Conservation (phyloP, 2,329 filamentous ascomycete species). For the Phialocephala subalpina region DNA sequence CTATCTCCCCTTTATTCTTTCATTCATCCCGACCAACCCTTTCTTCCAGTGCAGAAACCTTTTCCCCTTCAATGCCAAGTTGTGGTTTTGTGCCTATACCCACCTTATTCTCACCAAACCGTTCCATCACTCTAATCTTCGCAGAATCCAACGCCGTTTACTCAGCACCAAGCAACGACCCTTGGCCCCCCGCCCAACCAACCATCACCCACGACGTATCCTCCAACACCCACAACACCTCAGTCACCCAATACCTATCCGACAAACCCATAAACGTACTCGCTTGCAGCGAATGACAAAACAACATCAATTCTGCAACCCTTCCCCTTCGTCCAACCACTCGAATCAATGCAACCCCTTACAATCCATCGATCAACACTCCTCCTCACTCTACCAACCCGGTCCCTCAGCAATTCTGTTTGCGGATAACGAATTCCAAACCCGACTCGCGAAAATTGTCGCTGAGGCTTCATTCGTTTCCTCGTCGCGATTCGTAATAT, state of each 20-base stretch:
- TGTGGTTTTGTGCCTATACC: background rate
- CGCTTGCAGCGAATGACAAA: background rate
- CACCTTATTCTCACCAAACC: background rate
- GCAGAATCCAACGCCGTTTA: background rate
- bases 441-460: too few relatives aligned
- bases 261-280: background rate
- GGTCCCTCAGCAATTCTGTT: too few relatives aligned
- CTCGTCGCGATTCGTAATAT: too few relatives aligned
- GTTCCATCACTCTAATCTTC: background rate
- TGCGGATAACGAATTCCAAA: too few relatives aligned
- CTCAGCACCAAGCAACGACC: background rate
- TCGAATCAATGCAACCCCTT: background rate
- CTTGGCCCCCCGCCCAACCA: background rate
- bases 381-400: too few relatives aligned
- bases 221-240: too few relatives aligned
- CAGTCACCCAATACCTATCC: background rate
- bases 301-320: conserved; percentile 4
- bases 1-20: too few relatives aligned
- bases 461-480: too few relatives aligned
- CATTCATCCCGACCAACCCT: too few relatives aligned
- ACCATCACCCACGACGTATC: background rate
- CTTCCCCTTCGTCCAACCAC: background rate
- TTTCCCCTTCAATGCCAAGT: too few relatives aligned
- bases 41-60: too few relatives aligned
- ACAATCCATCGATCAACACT: too few relatives aligned